Evolutionary conservation across 345 rosid species (phyloP).

Genomic region (Chamaenerion angustifolium): DNA sequence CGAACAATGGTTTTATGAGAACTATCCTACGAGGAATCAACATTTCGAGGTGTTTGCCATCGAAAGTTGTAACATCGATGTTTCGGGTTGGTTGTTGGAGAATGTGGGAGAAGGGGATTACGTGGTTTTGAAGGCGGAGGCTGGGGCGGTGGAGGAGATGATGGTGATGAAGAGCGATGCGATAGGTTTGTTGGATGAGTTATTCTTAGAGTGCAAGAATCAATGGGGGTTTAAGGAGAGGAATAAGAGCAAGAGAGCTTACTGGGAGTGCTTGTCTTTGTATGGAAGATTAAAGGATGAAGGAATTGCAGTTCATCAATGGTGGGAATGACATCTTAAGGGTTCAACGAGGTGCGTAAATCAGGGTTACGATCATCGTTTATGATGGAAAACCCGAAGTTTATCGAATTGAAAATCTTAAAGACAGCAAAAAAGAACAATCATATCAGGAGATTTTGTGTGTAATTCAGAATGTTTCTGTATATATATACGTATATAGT

Average conservation of each 20-base stretch:
- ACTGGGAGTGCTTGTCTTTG: conserved; percentile 40
- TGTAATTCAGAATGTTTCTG: no score
- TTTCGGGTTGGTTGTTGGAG: conserved; percentile 22
- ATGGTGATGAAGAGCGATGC: conserved; percentile 13
- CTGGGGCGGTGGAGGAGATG: conserved; percentile 28
- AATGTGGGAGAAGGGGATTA: conserved; percentile 27
- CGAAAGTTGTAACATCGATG: conserved; percentile 2
- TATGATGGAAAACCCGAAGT: no score
- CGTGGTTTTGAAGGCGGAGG: conserved; percentile 36
- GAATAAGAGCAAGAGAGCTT: conserved; percentile 24
- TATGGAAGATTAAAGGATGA: conserved; percentile 28
- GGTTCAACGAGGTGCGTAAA: no score
- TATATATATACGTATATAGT: no score
- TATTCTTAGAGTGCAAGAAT: conserved; percentile 28
- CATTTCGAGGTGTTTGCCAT: conserved; percentile 17
- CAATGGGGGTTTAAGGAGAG: conserved; percentile 15
- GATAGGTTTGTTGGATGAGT: conserved; percentile 25
- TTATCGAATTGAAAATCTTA: no score
- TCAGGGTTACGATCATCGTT: no score
- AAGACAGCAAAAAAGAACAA: no score
- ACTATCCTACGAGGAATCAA: conserved; percentile 21
- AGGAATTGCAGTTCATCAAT: conserved; percentile 38
- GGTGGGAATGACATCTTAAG: conserved; percentile 20
- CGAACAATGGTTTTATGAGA: conserved; percentile 21
- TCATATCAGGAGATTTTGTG: no score